phyloP scores from a whole-genome alignment of 148 eudicot species.

The Heliamphora exappendiculata region DNA sequence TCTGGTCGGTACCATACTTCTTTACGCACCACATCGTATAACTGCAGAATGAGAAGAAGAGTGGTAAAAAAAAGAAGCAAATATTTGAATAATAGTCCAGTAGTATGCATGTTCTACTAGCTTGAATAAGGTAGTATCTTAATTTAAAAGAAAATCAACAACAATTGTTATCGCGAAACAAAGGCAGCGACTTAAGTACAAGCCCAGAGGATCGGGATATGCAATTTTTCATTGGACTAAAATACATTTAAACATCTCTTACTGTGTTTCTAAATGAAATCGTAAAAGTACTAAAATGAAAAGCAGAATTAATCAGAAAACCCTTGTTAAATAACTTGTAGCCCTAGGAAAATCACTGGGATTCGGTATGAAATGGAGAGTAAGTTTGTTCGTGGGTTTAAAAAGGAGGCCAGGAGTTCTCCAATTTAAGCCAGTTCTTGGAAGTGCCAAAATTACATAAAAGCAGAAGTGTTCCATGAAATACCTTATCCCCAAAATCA shows the following conservation, averaged over 20 bases:
- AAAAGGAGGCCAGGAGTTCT: no score
- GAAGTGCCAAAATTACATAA: no score
- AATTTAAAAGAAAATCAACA: not conserved
- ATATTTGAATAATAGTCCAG: not conserved
- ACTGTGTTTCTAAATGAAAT: not conserved
- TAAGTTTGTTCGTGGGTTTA: no score
- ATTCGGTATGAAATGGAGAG: not conserved
- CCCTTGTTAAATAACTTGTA: not conserved
- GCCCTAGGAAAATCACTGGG: not conserved
- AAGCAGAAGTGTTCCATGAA: not conserved
- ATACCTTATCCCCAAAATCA: not conserved
- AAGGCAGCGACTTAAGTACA: not conserved
- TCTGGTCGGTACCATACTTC: conserved; percentile 99
- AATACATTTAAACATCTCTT: not conserved
- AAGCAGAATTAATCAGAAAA: not conserved
- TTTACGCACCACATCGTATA: conserved; percentile 81
- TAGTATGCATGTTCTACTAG: not conserved
- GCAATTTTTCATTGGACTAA: not conserved
- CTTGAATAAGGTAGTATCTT: not conserved
- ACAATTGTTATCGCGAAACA: not conserved
- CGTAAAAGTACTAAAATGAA: not conserved
- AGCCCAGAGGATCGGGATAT: no score
- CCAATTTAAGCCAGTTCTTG: no score
- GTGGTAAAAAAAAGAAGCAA: not conserved
- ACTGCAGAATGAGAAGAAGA: conserved; percentile 27